phyloP scores from a whole-genome alignment of 495 filamentous ascomycete species.

The Hamigera avellanea region DNA sequence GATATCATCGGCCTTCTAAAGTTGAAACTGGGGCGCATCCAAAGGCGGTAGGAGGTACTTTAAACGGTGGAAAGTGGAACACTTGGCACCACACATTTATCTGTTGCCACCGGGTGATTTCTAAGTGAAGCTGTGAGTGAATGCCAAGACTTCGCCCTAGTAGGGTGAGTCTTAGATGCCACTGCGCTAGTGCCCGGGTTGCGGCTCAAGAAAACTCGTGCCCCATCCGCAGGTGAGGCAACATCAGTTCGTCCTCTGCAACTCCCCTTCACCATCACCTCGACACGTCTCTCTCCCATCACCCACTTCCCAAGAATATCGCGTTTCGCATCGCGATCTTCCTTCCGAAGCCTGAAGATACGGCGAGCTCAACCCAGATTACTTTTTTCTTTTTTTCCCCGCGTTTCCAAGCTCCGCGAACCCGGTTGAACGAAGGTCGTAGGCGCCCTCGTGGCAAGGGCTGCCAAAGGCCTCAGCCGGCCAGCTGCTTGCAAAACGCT shows the following conservation, averaged over 20 bases:
- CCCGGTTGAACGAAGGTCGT: constrained; percentile 30
- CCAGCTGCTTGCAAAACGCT: constrained; percentile 29
- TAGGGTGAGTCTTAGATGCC: constrained; percentile 9
- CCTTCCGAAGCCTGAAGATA: constrained; percentile 12
- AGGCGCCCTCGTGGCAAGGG: constrained; percentile 44
- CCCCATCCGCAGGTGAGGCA: constrained; percentile 31
- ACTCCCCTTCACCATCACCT: constrained; percentile 33
- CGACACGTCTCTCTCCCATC: constrained; percentile 19
- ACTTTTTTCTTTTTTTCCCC: constrained; percentile 18
- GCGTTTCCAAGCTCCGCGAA: constrained; percentile 23
- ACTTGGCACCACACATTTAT: no score
- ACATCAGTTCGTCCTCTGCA: constrained; percentile 18
- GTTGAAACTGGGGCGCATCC: background rate
- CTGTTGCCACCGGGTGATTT: no score
- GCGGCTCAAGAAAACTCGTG: constrained; percentile 35
- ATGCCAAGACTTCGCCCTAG: constrained; percentile 3
- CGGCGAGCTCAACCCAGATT: constrained; percentile 15
- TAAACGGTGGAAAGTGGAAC: background rate
- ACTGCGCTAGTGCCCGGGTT: constrained; percentile 16
- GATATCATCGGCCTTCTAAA: no score
- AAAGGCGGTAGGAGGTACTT: background rate
- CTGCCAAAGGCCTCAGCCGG: constrained; percentile 40
- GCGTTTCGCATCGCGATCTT: constrained; percentile 34
- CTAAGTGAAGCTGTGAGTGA: no score
- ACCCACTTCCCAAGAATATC: constrained; percentile 26